Base-by-base conservation (phyloP, 495 filamentous ascomycete genomes). In the Tuber aestivum region DNA sequence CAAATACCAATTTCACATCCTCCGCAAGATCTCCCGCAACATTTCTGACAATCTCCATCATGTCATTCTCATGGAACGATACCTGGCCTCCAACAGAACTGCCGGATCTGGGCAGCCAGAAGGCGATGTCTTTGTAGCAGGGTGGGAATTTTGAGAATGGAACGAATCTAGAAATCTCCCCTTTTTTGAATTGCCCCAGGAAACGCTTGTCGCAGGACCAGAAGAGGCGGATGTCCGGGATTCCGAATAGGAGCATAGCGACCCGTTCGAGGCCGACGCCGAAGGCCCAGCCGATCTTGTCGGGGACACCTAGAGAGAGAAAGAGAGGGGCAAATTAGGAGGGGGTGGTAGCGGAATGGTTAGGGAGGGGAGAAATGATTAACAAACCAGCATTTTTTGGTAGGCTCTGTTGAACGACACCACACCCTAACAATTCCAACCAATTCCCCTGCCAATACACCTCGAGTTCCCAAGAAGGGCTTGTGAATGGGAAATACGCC, bases 171-270 rank as follows among this genome's bases (percentile, higher is more conserved):
- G 87, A 87, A 77, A 97, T 87, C 65, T 70, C 73, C 18, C 75
- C 74, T 8, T 87, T 86, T 0, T 79, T 79, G 85, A 99, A 99
- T 83, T 99, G 95, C 8, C 83, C 84, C 41, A 96, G 84, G 84
- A 98, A 99, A 16, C 95, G 89, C 78, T 86, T 77, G 80, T 99
- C 95, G 70, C 86, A 84, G 16, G 92, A 95, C 96, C 95, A 99
- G 86, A 99, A 98, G 14, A 98, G 90, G n/a, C 95, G 90, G 78
- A 99, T 99, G 80, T 99, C 95, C 0, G 95, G 93, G 70, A 99
- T 96, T 69, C 91, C 90, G 85, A 97, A 99, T 8, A 99, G 88
- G 41, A 99, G 87, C 96, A 99, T 99, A 69, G 95, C 94, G 72
- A 99, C 92, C 72, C 95, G 88, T 82, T 99, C 95, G 37, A 98